Conservation (phyloP, 202 grass and related monocot genomes). For the Schoenoplectus tabernaemontani region DNA sequence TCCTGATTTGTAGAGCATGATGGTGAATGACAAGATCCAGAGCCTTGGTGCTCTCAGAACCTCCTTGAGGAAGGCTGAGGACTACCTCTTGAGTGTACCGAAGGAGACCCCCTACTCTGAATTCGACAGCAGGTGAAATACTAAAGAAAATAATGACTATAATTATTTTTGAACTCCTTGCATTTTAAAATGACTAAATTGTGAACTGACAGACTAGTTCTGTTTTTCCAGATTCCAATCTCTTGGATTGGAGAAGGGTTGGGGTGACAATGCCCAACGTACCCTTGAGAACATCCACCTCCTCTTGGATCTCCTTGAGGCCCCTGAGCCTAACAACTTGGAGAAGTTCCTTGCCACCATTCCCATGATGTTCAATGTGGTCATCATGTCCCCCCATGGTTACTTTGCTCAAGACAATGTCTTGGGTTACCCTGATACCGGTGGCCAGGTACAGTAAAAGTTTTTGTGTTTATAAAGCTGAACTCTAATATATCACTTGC, state of each 20-base stretch:
- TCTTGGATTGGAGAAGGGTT: constrained; percentile 84
- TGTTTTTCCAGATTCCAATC: constrained; percentile 63
- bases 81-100: constrained; percentile 51
- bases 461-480: neutral
- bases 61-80: constrained; percentile 82
- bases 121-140: constrained; percentile 50
- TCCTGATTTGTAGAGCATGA: constrained; percentile 60
- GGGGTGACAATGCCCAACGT: constrained; percentile 69
- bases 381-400: constrained; percentile 84
- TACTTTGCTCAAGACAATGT: constrained; percentile 96
- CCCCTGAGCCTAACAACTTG: constrained; percentile 71
- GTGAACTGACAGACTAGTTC: neutral
- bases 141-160: neutral
- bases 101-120: constrained; percentile 64
- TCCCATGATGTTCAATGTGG: constrained; percentile 88
- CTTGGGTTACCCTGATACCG: constrained; percentile 84
- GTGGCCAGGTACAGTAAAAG: constrained; percentile 49
- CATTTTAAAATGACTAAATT: neutral
- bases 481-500: neutral
- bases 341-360: constrained; percentile 85
- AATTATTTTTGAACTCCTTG: neutral
- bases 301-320: constrained; percentile 84
- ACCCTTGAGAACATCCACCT: constrained; percentile 59
- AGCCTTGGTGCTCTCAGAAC: constrained; percentile 64
- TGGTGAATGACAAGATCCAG: constrained; percentile 87